A percentile compares a stretch with the other conserved stretches of the same genome.
Conservation (phyloP, 1,284 basidiomycete species). For the Golubevia sp. region DNA sequence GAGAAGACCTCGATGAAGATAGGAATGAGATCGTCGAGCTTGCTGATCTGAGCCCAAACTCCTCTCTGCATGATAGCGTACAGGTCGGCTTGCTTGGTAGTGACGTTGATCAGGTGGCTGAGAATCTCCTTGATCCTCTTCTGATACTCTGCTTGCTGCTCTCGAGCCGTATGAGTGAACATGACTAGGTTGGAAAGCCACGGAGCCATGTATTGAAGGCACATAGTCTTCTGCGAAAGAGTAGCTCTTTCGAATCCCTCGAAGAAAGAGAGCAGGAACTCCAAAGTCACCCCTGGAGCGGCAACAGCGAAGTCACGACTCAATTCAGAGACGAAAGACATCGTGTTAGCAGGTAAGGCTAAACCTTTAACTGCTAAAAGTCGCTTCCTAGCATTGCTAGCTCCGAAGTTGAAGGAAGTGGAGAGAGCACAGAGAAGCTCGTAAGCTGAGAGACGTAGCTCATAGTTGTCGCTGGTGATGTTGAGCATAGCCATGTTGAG, state of each 20-base stretch:
- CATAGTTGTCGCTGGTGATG: conserved; percentile 40
- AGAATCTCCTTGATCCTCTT: conserved; percentile 54
- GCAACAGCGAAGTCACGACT: conserved; percentile 50
- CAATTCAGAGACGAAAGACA: conserved; percentile 45
- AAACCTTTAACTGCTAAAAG: conserved; percentile 42
- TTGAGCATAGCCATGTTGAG: conserved; percentile 60
- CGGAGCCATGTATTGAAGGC: conserved; percentile 48
- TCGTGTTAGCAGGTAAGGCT: conserved; percentile 49
- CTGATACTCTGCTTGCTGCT: conserved; percentile 45
- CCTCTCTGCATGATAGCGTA: conserved; percentile 52
- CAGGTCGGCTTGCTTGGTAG: conserved; percentile 47
- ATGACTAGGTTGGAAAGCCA: conserved; percentile 51
- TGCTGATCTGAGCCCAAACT: conserved; percentile 51
- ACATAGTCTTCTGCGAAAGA: conserved; percentile 44
- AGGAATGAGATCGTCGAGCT: conserved; percentile 51
- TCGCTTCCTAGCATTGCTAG: conserved; percentile 39
- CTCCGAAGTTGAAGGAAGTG: conserved; percentile 53
- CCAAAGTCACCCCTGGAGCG: conserved; percentile 48
- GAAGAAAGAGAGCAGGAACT: conserved; percentile 53
- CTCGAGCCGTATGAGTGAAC: conserved; percentile 44
- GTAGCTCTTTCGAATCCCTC: conserved; percentile 47
- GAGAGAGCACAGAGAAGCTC: conserved; percentile 53
- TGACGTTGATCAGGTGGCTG: conserved; percentile 48
- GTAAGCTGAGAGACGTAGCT: conserved; percentile 44
- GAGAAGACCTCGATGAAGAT: conserved; percentile 46